These are phyloP conservation scores for Aureobasidium sp. DNA, from an alignment of 2,329 filamentous ascomycete species.

Conservation along the genomic window DNA sequence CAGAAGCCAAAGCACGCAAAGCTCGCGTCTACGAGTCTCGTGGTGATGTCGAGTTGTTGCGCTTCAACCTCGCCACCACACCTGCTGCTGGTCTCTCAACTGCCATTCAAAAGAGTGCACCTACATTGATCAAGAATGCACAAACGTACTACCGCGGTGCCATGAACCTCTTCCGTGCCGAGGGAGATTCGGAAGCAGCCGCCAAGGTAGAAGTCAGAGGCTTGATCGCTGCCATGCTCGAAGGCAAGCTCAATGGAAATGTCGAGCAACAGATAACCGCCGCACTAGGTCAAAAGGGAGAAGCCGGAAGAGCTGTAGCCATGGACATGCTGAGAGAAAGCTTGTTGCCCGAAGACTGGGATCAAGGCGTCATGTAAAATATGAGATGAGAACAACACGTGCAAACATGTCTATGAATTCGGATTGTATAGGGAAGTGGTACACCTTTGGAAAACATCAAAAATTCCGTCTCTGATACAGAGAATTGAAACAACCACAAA, in stretches of 20 bases:
- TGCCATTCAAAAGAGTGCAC: conserved; percentile 34
- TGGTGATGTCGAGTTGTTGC: conserved; percentile 48
- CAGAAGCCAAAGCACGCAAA: conserved; percentile 37
- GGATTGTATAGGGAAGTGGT: background rate
- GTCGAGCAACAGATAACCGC: background rate
- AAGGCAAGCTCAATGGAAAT: background rate
- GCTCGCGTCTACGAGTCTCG: conserved; percentile 46
- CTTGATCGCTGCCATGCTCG: conserved; percentile 7
- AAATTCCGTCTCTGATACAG: no score
- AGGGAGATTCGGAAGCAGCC: conserved; percentile 19
- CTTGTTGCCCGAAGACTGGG: conserved; percentile 8
- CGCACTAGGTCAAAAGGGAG: background rate
- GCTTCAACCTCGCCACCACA: conserved; percentile 41
- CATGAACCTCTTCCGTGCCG: conserved; percentile 20
- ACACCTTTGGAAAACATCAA: background rate
- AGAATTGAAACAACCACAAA: no score
- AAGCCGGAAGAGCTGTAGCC: background rate
- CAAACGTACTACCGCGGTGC: conserved; percentile 52
- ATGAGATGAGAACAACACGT: no score
- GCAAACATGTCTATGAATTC: background rate
- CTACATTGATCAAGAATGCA: conserved; percentile 47
- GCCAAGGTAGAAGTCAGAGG: conserved; percentile 18
- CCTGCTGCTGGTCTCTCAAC: conserved; percentile 32
- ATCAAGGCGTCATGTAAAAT: background rate
- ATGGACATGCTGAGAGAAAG: conserved; percentile 14